These are phyloP conservation scores for Phytophthora macrochlamydospora DNA, from an alignment of 352 stramenopile species.

Conservation along the genomic window DNA sequence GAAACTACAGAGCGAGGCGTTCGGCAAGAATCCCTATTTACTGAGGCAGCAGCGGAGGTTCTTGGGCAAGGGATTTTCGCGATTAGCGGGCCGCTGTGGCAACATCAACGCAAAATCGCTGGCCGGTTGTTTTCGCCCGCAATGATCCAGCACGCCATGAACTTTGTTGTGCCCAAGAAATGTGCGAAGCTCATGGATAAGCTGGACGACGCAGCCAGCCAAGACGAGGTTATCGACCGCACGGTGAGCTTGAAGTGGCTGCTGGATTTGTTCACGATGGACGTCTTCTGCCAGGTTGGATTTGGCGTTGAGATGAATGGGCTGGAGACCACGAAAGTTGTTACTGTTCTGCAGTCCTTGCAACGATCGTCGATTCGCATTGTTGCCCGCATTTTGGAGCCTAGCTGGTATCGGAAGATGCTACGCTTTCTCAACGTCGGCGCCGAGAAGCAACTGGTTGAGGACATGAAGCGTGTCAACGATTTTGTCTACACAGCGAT, in stretches of 20 bases:
- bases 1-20: slow-evolving; percentile 44
- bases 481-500: slow-evolving; percentile 22
- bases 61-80: slow-evolving; percentile 45
- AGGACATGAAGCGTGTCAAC: slow-evolving; percentile 25
- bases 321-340: slow-evolving; percentile 20
- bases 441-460: slow-evolving; percentile 17
- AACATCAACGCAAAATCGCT: slow-evolving; percentile 42
- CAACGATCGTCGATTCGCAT: slow-evolving; percentile 22
- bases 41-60: slow-evolving; percentile 30
- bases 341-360: slow-evolving; percentile 27
- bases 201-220: slow-evolving; percentile 4
- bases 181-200: slow-evolving; percentile 21
- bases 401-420: slow-evolving; percentile 48
- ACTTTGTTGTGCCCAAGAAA: slow-evolving; percentile 21
- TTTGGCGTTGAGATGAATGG: slow-evolving; percentile 48
- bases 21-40: slow-evolving; percentile 43
- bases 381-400: slow-evolving; percentile 42
- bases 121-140: slow-evolving; percentile 33
- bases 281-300: slow-evolving; percentile 55
- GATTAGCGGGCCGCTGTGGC: slow-evolving; percentile 37
- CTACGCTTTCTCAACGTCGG: slow-evolving; percentile 22
- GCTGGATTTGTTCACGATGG: slow-evolving; percentile 50
- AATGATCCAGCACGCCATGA: slow-evolving; percentile 33
- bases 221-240: slow-evolving; percentile 6
- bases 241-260: slow-evolving; percentile 38